Evolutionary conservation across 1,139 yeast genomes (phyloP), one percentile per base, ranked within the genome.

Genomic region (Fermentozyma sake): DNA sequence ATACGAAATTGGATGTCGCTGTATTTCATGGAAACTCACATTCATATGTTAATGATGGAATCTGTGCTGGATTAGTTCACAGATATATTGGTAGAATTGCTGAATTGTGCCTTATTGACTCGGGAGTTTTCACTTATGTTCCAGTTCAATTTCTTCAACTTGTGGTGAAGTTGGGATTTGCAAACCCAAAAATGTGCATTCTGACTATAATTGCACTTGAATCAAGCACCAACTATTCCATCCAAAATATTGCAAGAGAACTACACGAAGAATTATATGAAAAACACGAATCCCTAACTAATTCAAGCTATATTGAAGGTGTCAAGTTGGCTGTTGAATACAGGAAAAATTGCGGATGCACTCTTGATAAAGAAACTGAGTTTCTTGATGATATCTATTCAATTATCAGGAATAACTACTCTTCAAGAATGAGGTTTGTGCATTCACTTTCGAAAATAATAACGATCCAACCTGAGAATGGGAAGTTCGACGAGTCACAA

Each of bases 121-220:
- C 72, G 22, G 61, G 65, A 1, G 58, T 56, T 4, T 54, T 57
- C 22, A 70, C 85, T 0, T 47, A 57, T 22, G 44, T 65, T 3
- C 75, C 83, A 1, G 65, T 79, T 6, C 60, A 66, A 20, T 73
- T 79, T 38, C 46, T 84, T 20, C 73, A 67, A 31, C 50, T 72
- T 24, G 69, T 80, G 14, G 65, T 80, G 3, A 63, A 64, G 17
- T 62, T 75, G 28, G 95, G 95, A 0, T 79, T 74, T 50, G 82
- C 81, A 1, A 84, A 81, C 44, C 95, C 95, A 1, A 72, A 80
- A 31, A 44, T 66, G 5, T 76, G 87, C 39, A 70, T 79, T 8
- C 72, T 89, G 0, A 78, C 86, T 0, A 62, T 83, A 2, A 68
- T 85, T 31, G 91, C 91, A 0, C 56, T 86, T 22, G 77, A 79